Evolutionary conservation across 495 filamentous ascomycete genomes (phyloP), one percentile per base, ranked within the genome.

Genomic region (Podospora anserina): DNA sequence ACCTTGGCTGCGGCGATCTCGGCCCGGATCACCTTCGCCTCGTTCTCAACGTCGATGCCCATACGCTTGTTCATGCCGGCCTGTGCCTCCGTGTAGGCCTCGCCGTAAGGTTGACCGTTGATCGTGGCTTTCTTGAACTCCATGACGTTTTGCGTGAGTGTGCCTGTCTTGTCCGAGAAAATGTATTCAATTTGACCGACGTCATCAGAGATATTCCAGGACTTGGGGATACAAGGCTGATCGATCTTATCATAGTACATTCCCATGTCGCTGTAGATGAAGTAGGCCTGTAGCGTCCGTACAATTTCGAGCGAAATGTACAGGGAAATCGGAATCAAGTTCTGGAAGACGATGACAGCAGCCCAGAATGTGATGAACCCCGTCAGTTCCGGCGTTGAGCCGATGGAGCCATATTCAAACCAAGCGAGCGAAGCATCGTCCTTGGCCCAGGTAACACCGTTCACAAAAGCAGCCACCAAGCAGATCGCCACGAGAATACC

Each of bases 161-260:
- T 99, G 49, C 96, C 96, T 2, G 96, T 99, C 80, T 99, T 99
- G 82, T 99, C 96, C 1, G 96, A 98, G 82, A 99, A 99, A 70
- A 99, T 97, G 79, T 98, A 99, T 78, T 99, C 96, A 68, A 99
- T 97, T 80, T 99, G 96, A 11, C 96, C 96, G 39, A 99, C 85
- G 72, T 99, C 96, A 73, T 99, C 96, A 1, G 93, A 97, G 67
- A 99, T 97, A 78, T 98, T 99, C 96, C 96, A 99, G 2, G 95
- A 93, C 72, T 98, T 98, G 15, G 96, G 96, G 5, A 96, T 92
- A 76, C 96, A 99, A 2, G 93, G 92, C 72, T 96, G 92, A 73
- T 95, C 93, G 73, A 98, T 85, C 76, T 87, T 89, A 26, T 94
- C 94, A 81, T 99, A 97, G 78, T 97, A 98, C 94, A 99, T 99